Percentiles rank a stretch among this genome's conserved stretches.
phyloP scores from a whole-genome alignment of 1,284 basidiomycete genomes.

The Cystobasidium pallidum region DNA sequence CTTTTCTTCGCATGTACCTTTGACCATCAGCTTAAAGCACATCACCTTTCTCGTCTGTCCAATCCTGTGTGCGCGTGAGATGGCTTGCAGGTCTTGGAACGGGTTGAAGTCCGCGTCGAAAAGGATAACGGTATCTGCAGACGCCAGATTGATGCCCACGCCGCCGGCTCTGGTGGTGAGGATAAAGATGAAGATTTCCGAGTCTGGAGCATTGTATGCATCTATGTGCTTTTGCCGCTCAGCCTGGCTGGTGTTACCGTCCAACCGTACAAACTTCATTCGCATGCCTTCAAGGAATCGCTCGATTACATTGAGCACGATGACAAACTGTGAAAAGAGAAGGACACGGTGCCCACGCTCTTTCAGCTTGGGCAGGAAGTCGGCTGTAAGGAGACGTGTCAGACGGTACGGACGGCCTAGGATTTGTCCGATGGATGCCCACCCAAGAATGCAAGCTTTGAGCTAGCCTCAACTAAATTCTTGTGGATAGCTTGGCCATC shows the following conservation, averaged over 20 bases:
- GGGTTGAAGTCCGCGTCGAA: slow-evolving; percentile 57
- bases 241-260: slow-evolving; percentile 42
- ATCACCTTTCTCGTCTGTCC: slow-evolving; percentile 57
- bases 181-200: slow-evolving; percentile 62
- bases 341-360: slow-evolving; percentile 54
- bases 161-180: slow-evolving; percentile 57
- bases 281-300: slow-evolving; percentile 54
- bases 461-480: slow-evolving; percentile 79
- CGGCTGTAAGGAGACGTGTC: slow-evolving; percentile 34
- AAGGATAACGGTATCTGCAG: slow-evolving; percentile 87
- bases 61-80: slow-evolving; percentile 58
- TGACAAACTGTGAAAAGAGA: slow-evolving; percentile 54
- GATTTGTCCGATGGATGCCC: neutral
- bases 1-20: slow-evolving; percentile 57
- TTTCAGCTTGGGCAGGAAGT: slow-evolving; percentile 56
- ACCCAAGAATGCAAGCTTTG: slow-evolving; percentile 63
- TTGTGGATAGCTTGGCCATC: slow-evolving; percentile 69
- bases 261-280: slow-evolving; percentile 55
- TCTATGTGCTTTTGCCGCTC: slow-evolving; percentile 66
- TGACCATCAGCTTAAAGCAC: slow-evolving; percentile 57
- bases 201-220: slow-evolving; percentile 82
- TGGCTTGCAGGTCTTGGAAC: slow-evolving; percentile 57
- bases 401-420: neutral
- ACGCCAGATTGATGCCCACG: slow-evolving; percentile 58
- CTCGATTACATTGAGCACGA: slow-evolving; percentile 56